Evolutionary conservation across 805 yeast genomes (phyloP).

Genomic region (Tetrapisispora arboricola): DNA sequence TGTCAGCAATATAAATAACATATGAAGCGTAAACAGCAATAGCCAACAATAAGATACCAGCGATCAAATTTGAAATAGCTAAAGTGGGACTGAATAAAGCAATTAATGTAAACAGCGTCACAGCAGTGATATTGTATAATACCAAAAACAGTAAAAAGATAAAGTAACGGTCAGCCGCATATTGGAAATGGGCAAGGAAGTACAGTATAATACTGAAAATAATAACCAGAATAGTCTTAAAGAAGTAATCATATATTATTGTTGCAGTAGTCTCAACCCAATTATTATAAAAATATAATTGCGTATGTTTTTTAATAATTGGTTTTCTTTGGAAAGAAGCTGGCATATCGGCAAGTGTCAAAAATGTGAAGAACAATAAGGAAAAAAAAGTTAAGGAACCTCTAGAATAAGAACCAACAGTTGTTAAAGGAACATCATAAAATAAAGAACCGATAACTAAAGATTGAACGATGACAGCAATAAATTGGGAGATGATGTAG

Average conservation of each 20-base stretch:
- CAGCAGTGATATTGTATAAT: constrained; percentile 37
- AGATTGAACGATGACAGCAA: constrained; percentile 33
- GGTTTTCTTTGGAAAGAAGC: constrained; percentile 38
- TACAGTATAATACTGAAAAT: constrained; percentile 40
- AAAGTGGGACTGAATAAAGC: constrained; percentile 42
- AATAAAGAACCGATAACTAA: constrained; percentile 43
- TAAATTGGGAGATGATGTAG: constrained; percentile 32
- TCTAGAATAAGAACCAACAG: constrained; percentile 42
- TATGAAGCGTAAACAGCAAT: constrained; percentile 54
- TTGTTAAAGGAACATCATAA: constrained; percentile 34
- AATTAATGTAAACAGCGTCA: constrained; percentile 42
- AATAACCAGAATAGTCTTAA: constrained; percentile 36
- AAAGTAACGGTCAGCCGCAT: constrained; percentile 43
- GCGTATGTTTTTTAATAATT: constrained; percentile 53
- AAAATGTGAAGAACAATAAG: constrained; percentile 45
- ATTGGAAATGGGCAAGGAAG: constrained; percentile 43
- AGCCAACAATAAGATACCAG: constrained; percentile 44
- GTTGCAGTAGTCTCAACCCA: constrained; percentile 58
- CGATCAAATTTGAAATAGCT: constrained; percentile 50
- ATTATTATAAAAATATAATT: constrained; percentile 54
- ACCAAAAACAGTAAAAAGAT: constrained; percentile 36
- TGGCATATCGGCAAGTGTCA: constrained; percentile 47
- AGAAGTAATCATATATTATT: constrained; percentile 48
- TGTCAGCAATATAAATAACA: constrained; percentile 47
- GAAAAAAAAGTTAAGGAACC: constrained; percentile 46